phyloP scores from a whole-genome alignment of 2,329 filamentous ascomycete species.

The Cordyceps tenuipes region DNA sequence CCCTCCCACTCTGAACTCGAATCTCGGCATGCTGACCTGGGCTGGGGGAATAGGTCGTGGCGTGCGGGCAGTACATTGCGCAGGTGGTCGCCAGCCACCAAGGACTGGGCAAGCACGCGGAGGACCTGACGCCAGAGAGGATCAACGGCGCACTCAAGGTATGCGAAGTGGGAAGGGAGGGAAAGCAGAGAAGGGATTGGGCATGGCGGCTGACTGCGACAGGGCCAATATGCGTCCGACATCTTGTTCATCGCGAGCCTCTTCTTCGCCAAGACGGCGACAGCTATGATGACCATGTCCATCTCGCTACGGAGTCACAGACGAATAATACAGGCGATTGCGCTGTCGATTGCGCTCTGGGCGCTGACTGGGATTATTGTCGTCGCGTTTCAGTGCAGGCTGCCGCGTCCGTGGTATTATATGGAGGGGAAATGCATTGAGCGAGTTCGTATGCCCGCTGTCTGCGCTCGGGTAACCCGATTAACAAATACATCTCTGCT shows the following conservation, averaged over 20 bases:
- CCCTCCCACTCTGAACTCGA: too few relatives aligned
- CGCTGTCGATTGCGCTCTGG: slow-evolving; percentile 18
- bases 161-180: background rate
- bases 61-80: slow-evolving; percentile 15
- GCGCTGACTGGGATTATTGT: slow-evolving; percentile 19
- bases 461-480: background rate
- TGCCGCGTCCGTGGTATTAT: slow-evolving; percentile 22
- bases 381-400: slow-evolving; percentile 21
- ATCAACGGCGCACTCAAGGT: slow-evolving; percentile 21
- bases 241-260: slow-evolving; percentile 20
- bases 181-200: too few relatives aligned
- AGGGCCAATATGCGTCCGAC: slow-evolving; percentile 20
- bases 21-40: background rate
- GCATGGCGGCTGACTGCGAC: background rate
- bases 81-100: slow-evolving; percentile 17
- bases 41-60: background rate
- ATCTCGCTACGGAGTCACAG: slow-evolving; percentile 19
- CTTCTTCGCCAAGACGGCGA: slow-evolving; percentile 20
- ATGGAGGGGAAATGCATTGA: slow-evolving; percentile 14
- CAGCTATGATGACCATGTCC: slow-evolving; percentile 19
- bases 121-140: slow-evolving; percentile 13
- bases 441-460: slow-evolving; percentile 4
- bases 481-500: background rate
- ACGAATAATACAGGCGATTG: slow-evolving; percentile 15
- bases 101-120: slow-evolving; percentile 18